These are phyloP conservation scores for Geum urbanum DNA, from an alignment of 306 rosid species.

Conservation along the genomic window DNA sequence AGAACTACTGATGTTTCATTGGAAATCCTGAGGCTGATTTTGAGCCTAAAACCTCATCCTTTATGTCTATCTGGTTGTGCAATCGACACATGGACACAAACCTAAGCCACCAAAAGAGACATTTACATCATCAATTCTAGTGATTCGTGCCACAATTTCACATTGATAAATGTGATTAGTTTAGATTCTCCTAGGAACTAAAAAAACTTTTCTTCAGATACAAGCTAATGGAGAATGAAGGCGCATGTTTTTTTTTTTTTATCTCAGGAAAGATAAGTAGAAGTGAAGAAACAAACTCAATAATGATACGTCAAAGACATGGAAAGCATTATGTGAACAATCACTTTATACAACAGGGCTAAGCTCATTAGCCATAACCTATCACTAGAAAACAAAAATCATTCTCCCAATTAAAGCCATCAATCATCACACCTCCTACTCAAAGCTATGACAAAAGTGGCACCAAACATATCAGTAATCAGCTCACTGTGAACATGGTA, in stretches of 20 bases:
- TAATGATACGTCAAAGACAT: background rate
- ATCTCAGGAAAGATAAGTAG: too few relatives aligned
- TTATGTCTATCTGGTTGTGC: slow-evolving; percentile 7
- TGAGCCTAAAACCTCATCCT: slow-evolving; percentile 47
- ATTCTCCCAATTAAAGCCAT: slow-evolving; percentile 25
- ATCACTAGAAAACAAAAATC: slow-evolving; percentile 5
- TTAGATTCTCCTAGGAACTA: background rate
- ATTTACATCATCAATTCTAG: background rate
- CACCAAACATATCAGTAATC: slow-evolving; percentile 18
- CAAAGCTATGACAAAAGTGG: slow-evolving; percentile 10
- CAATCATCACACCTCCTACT: slow-evolving; percentile 20
- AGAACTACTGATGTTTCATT: slow-evolving; percentile 7
- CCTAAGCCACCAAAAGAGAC: background rate
- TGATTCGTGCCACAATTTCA: background rate
- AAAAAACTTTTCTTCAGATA: background rate
- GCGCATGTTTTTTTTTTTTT: too few relatives aligned
- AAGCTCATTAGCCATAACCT: slow-evolving; percentile 21
- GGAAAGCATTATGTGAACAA: slow-evolving; percentile 16
- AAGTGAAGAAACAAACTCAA: background rate
- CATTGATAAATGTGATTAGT: background rate
- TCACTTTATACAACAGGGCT: slow-evolving; percentile 21
- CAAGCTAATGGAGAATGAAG: background rate
- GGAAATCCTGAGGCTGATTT: slow-evolving; percentile 36
- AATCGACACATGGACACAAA: slow-evolving; percentile 15
- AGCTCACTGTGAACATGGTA: slow-evolving; percentile 17